Evolutionary conservation across 768 basidiomycete genomes (phyloP), one percentile per base, ranked within the genome.

Genomic region (Mycena leptocephala): DNA sequence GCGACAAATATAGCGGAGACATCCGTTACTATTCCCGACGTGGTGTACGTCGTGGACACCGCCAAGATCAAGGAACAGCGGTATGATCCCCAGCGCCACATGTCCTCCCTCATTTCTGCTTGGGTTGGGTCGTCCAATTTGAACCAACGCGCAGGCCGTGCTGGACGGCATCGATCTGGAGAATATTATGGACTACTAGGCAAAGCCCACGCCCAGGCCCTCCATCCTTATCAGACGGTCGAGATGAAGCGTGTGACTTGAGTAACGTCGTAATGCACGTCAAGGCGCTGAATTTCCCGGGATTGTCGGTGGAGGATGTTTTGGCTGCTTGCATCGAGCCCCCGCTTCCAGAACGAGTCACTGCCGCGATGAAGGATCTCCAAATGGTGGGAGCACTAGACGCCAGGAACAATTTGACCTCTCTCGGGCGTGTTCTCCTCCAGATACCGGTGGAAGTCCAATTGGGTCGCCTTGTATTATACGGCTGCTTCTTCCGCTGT

Each of bases 1-100:
- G 92, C 97, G 6, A 99, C 97, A 46, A 98, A 98, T 82, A 97
- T 98, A 56, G 97, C 97, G 16, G 97, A 99, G 85, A 97, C 97
- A 4, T 97, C 96, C 5, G 90, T 98, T 79, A 99, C 97, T 5
- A 98, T 99, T 78, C 97, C 97, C 1, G 96, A 98, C 78, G 96
- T 98, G 30, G 96, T 98, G 13, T 97, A 96, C 80, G 97, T 99
- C 35, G 93, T 99, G 55, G 98, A 99, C 81, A 91, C 95, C 0
- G 97, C 92, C 22, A 94, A 66, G 80, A 90, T 97, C 81, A 98
- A 98, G 85, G 95, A 97, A 84, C 92, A 95, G 80, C 90, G 93
- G 20, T 99, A 96, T 80, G 96, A 99, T 80, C 96, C 97, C 1
- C 91, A 94, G 63, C 90, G 95, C 30, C 95, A 95, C 79, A 95